Percentiles rank a stretch among this genome's conserved stretches.
These are phyloP conservation scores for Pisolithus tinctorius DNA, from an alignment of 768 basidiomycete genomes.

Conservation along the genomic window DNA sequence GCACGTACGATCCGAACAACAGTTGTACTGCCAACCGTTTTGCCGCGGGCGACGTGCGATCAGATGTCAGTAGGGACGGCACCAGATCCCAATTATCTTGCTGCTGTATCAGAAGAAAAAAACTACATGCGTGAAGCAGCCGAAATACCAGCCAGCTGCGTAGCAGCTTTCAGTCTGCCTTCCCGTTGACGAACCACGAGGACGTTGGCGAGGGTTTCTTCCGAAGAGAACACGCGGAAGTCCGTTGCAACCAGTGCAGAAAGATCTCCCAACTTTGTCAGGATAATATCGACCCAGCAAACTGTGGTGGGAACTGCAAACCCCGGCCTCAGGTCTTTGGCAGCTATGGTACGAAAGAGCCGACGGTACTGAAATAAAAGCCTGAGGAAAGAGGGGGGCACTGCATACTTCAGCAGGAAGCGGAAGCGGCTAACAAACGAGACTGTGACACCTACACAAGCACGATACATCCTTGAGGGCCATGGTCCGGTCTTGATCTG, in stretches of 20 bases:
- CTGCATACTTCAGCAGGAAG: conserved; percentile 20
- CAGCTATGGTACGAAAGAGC: conserved; percentile 40
- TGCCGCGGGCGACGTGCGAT: conserved; percentile 50
- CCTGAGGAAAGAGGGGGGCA: conserved; percentile 24
- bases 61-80: conserved; percentile 38
- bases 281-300: conserved; percentile 60
- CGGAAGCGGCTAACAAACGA: not conserved
- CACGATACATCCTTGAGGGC: conserved; percentile 9
- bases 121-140: not conserved
- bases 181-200: conserved; percentile 39
- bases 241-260: conserved; percentile 26
- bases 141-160: conserved; percentile 58
- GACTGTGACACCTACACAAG: conserved; percentile 14
- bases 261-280: conserved; percentile 45
- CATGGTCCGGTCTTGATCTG: conserved; percentile 1
- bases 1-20: conserved; percentile 47
- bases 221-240: conserved; percentile 6
- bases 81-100: conserved; percentile 52
- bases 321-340: conserved; percentile 20
- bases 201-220: conserved; percentile 18
- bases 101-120: conserved; percentile 6
- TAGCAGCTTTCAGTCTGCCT: conserved; percentile 49
- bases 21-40: conserved; percentile 53
- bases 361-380: conserved; percentile 48
- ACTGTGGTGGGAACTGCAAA: conserved; percentile 30